A percentile compares a stretch with the other conserved stretches of the same genome.
These are phyloP conservation scores for Herpotrichia juniperi DNA, from an alignment of 2,329 filamentous ascomycete species.

Conservation along the genomic window DNA sequence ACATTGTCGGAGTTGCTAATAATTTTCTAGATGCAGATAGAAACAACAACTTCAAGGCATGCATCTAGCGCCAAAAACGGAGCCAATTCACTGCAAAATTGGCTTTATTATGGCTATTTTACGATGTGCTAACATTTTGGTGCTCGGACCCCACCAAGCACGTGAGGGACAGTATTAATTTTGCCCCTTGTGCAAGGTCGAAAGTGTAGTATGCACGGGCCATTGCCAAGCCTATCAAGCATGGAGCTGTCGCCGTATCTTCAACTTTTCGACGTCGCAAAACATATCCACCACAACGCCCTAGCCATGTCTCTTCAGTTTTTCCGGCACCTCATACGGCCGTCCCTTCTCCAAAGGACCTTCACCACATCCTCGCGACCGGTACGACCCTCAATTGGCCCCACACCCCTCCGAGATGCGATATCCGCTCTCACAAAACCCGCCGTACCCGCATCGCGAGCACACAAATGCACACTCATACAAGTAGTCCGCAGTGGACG, in stretches of 20 bases:
- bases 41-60: too few relatives aligned
- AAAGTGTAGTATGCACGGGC: conserved; percentile 17
- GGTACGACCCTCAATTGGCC: conserved; percentile 27
- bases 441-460: conserved; percentile 47
- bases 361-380: conserved; percentile 21
- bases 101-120: too few relatives aligned
- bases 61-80: too few relatives aligned
- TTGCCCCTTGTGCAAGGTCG: too few relatives aligned
- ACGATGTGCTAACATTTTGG: too few relatives aligned
- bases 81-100: too few relatives aligned
- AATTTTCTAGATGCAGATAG: too few relatives aligned
- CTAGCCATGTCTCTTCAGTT: conserved; percentile 48
- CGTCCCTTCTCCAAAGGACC: conserved; percentile 25
- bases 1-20: too few relatives aligned
- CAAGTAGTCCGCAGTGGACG: conserved; percentile 72
- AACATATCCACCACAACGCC: conserved; percentile 11
- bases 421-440: conserved; percentile 28
- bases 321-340: conserved; percentile 47
- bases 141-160: too few relatives aligned
- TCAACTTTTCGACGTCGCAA: conserved; percentile 19
- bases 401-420: conserved; percentile 17
- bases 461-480: conserved; percentile 54
- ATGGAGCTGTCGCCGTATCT: conserved; percentile 9
- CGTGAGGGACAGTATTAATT: too few relatives aligned
- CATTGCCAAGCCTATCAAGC: conserved; percentile 13